Base-by-base conservation (phyloP, 768 basidiomycete species). In the Agaricus subrufescens region DNA sequence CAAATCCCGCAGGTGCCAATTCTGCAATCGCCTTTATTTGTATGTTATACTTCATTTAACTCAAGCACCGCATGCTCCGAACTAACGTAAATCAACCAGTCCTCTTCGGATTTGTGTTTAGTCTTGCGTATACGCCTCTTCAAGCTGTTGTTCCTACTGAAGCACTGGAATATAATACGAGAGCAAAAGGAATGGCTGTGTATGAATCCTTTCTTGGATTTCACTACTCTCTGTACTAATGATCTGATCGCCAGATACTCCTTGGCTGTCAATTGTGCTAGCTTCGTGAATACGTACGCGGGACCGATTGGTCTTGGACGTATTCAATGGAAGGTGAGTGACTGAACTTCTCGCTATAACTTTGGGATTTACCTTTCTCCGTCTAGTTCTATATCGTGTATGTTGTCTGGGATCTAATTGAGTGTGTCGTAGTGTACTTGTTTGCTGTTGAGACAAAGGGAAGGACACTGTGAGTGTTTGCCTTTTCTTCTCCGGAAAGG, bases 171-270 rank as follows among this genome's bases (percentile, higher is more conserved):
- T 82, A 78, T 50, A 83, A 79, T 42, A 77, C 81, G 30, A 76
- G 83, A 44, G 82, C 83, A 4, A 85, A 85, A 65, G 83, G 83
- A 56, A 81, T 86, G 74, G 81, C 81, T 3, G 63, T 80, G 69
- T 82, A 70, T 56, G 78, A 42, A 26, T 23, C 46, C 11, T 4
- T 15, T 29, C 31, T 46, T 2, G 10, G 19, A 11, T 12, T 8
- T 3, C 31, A 25, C 6, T 31, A n/a, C 40, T 38, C 10, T 48
- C 38, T 7, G 14, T 30, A 26, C 15, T 29, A 23, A 34, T 44
- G 37, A 23, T 15, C 26, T 60, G 23, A 57, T 68, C 56, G 42
- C 14, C 14, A 76, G 74, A 30, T 75, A 77, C 57, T 73, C 72
- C 1, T 68, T 79, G 25, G 71, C 72, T 3, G 75, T 75, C n/a